Evolutionary conservation across 2,329 filamentous ascomycete genomes (phyloP), one percentile per base, ranked within the genome.

Genomic region (Dactylellina drechsleri): DNA sequence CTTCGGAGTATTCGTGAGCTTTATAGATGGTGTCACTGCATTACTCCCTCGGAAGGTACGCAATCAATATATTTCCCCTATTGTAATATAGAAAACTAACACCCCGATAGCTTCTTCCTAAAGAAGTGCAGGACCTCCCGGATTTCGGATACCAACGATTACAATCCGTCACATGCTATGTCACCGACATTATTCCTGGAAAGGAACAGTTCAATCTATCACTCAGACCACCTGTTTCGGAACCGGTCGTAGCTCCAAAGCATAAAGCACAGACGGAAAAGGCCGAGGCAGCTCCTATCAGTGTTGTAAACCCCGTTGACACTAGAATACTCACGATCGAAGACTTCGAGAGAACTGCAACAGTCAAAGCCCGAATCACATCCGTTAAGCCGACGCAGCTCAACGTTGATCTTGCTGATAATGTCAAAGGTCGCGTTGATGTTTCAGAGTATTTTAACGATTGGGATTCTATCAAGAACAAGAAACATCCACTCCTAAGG

Each of bases 371-470:
- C 45, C 90, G 87, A 78, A 87, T 99, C 52, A 87, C 87, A n/a
- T 92, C 92, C 0, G 84, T 97, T 80, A 97, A 96, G 82, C 90
- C 90, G 57, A 97, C 94, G 0, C 95, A 99, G 81, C 84, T 98
- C 66, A 98, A 98, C 78, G 92, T 99, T 4, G 88, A 91, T 78
- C 86, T 98, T 59, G 90, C 92, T 50, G 92, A 96, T 80, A 92
- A 93, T 77, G 86, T 96, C 7, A 92, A 96, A 81, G 95, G 94
- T n/a, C 92, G 95, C 16, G 89, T 99, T 73, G 94, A 97, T 80
- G 88, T 95, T 4, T 96, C 95, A 0, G 92, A 98, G 81, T 83
- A 93, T 12, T 99, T 96, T 81, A 91, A 97, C 81, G 86, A 85
- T 10, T 97, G 91, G 90, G 91, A 96, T 54, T 90, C 94, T 50